Conservation (phyloP, 768 basidiomycete genomes). For the Boletellus emodensis region DNA sequence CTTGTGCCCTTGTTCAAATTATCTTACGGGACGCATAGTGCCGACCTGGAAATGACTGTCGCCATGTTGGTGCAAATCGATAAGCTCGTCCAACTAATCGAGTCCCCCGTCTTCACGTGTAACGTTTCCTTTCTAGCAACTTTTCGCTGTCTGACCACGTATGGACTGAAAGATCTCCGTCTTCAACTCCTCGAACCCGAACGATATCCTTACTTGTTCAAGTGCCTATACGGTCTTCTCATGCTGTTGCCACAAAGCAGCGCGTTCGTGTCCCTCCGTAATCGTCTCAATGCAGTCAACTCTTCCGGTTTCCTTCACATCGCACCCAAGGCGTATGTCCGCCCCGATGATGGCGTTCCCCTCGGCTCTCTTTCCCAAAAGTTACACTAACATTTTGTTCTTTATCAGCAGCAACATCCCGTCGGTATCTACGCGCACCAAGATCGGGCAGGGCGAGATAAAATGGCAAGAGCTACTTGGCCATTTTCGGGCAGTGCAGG, state of each 20-base stretch:
- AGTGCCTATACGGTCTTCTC: constrained; percentile 93
- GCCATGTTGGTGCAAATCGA: constrained; percentile 93
- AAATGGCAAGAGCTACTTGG: constrained; percentile 94
- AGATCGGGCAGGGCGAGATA: constrained; percentile 81
- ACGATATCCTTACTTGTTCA: constrained; percentile 93
- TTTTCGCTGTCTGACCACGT: neutral
- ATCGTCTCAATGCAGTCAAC: constrained; percentile 91
- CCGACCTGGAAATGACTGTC: constrained; percentile 95
- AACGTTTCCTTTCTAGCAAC: constrained; percentile 21
- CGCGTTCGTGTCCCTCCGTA: constrained; percentile 91
- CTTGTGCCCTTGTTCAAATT: neutral
- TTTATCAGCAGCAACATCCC: constrained; percentile 25
- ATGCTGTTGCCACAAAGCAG: constrained; percentile 98
- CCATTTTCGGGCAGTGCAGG: constrained; percentile 89
- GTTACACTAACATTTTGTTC: neutral
- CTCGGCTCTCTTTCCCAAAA: too few species aligned
- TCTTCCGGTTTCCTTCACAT: constrained; percentile 92
- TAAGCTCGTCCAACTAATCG: constrained; percentile 95
- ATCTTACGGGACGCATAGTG: constrained; percentile 44
- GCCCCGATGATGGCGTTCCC: neutral
- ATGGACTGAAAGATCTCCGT: constrained; percentile 56
- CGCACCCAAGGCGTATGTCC: constrained; percentile 74
- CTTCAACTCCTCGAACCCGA: constrained; percentile 96
- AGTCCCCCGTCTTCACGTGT: constrained; percentile 99
- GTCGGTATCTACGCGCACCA: constrained; percentile 59